These are phyloP conservation scores for Dioszegia crocea DNA, from an alignment of 768 basidiomycete genomes.

Conservation along the genomic window DNA sequence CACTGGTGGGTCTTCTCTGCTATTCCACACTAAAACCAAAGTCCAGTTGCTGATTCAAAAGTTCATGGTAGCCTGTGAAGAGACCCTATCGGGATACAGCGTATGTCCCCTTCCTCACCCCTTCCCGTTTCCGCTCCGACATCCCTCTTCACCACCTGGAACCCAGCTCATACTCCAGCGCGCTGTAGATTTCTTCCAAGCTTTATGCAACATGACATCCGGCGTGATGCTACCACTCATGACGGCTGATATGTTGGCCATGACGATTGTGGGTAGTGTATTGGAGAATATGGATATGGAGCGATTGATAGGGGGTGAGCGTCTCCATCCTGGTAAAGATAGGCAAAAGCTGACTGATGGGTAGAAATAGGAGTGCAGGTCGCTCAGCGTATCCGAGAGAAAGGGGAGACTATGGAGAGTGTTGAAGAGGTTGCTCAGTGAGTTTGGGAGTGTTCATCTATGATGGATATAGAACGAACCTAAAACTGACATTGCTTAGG, in stretches of 20 bases:
- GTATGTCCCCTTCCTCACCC: conserved; percentile 15
- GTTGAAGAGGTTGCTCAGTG: conserved; percentile 88
- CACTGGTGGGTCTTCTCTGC: conserved; percentile 63
- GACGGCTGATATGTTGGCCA: conserved; percentile 86
- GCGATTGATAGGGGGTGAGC: conserved; percentile 65
- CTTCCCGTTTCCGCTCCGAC: too few relatives aligned
- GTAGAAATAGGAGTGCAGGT: conserved; percentile 87
- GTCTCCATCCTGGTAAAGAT: neutral
- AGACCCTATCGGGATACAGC: conserved; percentile 52
- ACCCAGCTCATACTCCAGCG: conserved; percentile 16
- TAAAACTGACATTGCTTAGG: conserved; percentile 23
- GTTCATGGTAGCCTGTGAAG: conserved; percentile 99
- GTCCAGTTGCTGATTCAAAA: conserved; percentile 45
- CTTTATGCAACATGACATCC: conserved; percentile 84
- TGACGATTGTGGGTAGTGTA: conserved; percentile 90
- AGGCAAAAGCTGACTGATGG: neutral
- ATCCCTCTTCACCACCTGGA: too few relatives aligned
- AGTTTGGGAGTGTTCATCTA: too few relatives aligned
- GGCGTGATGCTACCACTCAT: conserved; percentile 94
- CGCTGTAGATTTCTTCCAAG: conserved; percentile 77
- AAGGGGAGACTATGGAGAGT: conserved; percentile 75
- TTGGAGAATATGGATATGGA: conserved; percentile 99
- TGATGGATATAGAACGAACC: too few relatives aligned
- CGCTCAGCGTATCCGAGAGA: conserved; percentile 72
- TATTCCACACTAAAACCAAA: neutral